These are phyloP conservation scores for Candida sp. DNA, from an alignment of 1,139 yeast species.

Conservation along the genomic window DNA sequence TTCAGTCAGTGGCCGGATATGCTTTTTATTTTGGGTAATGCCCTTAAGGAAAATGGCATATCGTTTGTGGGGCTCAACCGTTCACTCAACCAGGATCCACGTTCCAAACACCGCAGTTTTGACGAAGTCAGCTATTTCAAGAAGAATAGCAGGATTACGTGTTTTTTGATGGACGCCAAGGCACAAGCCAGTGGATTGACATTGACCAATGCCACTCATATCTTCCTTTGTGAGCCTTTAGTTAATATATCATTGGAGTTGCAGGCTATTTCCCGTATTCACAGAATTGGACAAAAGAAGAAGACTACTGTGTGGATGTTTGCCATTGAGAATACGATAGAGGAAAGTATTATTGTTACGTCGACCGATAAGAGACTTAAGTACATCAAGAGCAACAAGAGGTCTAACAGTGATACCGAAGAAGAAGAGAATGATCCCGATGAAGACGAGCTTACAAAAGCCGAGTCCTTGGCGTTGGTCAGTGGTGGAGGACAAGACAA, in stretches of 20 bases:
- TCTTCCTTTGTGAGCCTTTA: conserved; percentile 88
- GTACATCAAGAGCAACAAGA: conserved; percentile 24
- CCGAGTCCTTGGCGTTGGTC: conserved; percentile 42
- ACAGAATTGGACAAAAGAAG: conserved; percentile 85
- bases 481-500: conserved; percentile 43
- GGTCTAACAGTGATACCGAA: neutral
- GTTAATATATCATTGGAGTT: conserved; percentile 87
- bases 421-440: neutral
- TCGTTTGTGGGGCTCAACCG: conserved; percentile 49
- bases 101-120: conserved; percentile 1
- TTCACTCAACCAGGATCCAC: conserved; percentile 32
- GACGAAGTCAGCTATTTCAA: conserved; percentile 47
- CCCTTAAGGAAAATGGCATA: conserved; percentile 64
- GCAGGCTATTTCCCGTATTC: conserved; percentile 92
- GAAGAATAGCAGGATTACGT: conserved; percentile 63
- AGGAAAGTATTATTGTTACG: conserved; percentile 76
- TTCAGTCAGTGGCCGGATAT: conserved; percentile 91
- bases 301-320: conserved; percentile 93
- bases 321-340: conserved; percentile 82
- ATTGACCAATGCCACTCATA: conserved; percentile 89
- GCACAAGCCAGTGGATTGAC: conserved; percentile 93
- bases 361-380: conserved; percentile 55
- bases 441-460: conserved; percentile 30
- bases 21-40: conserved; percentile 67
- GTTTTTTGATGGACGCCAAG: conserved; percentile 82